These are phyloP conservation scores for Psilocybe tampanensis DNA, from an alignment of 768 basidiomycete species.

Conservation along the genomic window DNA sequence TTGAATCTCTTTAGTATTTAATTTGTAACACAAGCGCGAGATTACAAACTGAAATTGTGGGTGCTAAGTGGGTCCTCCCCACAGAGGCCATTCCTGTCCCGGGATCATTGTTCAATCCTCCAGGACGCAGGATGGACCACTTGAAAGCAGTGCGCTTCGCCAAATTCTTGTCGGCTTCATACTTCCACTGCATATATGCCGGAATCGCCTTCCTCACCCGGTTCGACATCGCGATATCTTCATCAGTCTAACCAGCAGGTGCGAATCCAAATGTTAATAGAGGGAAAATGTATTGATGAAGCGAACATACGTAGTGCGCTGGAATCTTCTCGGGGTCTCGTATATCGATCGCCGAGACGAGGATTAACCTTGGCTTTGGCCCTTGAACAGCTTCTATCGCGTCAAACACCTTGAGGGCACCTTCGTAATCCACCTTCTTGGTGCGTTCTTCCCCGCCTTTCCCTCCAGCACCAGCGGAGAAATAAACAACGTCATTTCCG, in stretches of 20 bases:
- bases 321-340: conserved; percentile 52
- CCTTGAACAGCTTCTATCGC: conserved; percentile 54
- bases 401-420: conserved; percentile 71
- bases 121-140: conserved; percentile 72
- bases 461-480: conserved; percentile 55
- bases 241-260: conserved; percentile 43
- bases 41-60: conserved; percentile 44
- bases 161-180: conserved; percentile 52
- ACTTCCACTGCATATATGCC: conserved; percentile 50
- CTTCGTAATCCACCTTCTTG: conserved; percentile 60
- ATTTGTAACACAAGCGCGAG: neutral
- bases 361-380: conserved; percentile 52
- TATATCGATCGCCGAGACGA: conserved; percentile 63
- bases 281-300: neutral
- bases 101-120: conserved; percentile 50
- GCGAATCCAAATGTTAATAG: no score
- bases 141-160: conserved; percentile 54
- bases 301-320: conserved; percentile 48
- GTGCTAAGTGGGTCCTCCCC: conserved; percentile 53
- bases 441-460: conserved; percentile 59
- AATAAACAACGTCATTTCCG: conserved; percentile 46
- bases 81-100: conserved; percentile 54
- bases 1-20: neutral
- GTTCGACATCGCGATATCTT: conserved; percentile 45
- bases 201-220: conserved; percentile 46